A percentile compares a stretch with the other conserved stretches of the same genome.
phyloP scores from a whole-genome alignment of 1,284 basidiomycete genomes.

The Ganoderma lingzhi region DNA sequence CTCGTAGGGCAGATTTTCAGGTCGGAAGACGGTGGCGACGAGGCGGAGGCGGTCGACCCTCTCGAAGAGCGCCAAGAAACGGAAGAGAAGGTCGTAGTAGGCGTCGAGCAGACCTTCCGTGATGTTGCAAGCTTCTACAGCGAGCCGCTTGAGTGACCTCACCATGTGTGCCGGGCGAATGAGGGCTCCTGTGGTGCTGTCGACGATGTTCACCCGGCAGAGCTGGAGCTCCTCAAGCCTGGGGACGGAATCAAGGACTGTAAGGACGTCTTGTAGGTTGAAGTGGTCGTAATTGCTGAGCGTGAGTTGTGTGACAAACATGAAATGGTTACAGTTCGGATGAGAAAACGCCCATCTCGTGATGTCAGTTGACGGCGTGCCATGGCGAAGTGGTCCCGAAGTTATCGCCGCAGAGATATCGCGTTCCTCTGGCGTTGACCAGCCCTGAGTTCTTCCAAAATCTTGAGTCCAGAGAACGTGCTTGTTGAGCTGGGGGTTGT shows the following conservation, averaged over 20 bases:
- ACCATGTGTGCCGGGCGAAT: background rate
- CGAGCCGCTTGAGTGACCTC: background rate
- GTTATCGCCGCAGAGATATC: background rate
- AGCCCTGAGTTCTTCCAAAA: background rate
- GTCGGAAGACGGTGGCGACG: background rate
- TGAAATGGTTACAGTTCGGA: background rate
- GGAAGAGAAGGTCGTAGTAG: background rate
- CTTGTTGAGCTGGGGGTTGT: background rate
- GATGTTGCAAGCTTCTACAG: background rate
- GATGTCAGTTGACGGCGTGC: background rate
- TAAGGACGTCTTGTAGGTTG: background rate
- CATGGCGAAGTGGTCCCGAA: background rate
- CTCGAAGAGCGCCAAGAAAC: background rate
- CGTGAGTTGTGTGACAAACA: background rate
- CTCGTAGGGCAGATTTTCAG: background rate
- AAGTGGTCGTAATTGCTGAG: background rate
- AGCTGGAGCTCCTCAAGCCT: background rate
- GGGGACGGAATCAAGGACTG: background rate
- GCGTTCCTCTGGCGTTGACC: background rate
- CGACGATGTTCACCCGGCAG: background rate
- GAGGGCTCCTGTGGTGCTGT: background rate
- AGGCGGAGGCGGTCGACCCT: background rate
- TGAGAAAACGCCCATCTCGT: background rate
- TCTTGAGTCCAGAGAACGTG: background rate
- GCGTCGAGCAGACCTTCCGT: background rate